phyloP scores from a whole-genome alignment of 164 flowering plant genomes.

The Houttuynia cordata region DNA sequence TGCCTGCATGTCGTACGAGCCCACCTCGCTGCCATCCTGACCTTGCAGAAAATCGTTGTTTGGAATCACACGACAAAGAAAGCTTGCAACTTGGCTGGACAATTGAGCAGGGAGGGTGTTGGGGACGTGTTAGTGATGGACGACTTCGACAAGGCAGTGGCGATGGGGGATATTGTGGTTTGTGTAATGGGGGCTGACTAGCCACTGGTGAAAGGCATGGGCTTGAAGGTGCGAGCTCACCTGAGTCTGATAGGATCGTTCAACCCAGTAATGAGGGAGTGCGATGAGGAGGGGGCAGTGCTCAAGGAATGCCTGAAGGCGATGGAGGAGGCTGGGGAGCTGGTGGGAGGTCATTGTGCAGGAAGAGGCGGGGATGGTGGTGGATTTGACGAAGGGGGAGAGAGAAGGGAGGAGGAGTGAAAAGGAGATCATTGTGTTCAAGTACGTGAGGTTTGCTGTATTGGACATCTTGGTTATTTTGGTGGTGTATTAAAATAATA shows the following conservation, averaged over 20 bases:
- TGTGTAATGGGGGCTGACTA: constrained; percentile 67
- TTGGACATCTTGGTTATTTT: constrained; percentile 74
- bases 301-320: constrained; percentile 75
- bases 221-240: constrained; percentile 64
- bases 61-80: constrained; percentile 67
- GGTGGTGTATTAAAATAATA: constrained; percentile 42
- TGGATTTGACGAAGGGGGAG: constrained; percentile 55
- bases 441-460: constrained; percentile 81
- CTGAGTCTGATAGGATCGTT: constrained; percentile 89
- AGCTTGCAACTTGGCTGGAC: constrained; percentile 32
- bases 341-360: constrained; percentile 58
- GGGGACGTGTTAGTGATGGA: constrained; percentile 31
- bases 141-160: constrained; percentile 39
- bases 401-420: constrained; percentile 38
- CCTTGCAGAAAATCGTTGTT: constrained; percentile 42
- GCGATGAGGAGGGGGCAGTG: constrained; percentile 77
- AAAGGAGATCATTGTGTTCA: constrained; percentile 72
- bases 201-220: constrained; percentile 49
- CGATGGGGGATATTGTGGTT: constrained; percentile 57
- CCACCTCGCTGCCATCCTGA: constrained; percentile 49
- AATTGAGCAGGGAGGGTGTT: constrained; percentile 15
- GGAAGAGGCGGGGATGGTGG: constrained; percentile 51
- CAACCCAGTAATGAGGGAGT: constrained; percentile 66
- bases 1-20: constrained; percentile 61
- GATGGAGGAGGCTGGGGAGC: constrained; percentile 74